Percentiles rank a stretch among this genome's conserved stretches.
phyloP scores from a whole-genome alignment of 805 yeast genomes.

The Spencermartinsiella europaea region DNA sequence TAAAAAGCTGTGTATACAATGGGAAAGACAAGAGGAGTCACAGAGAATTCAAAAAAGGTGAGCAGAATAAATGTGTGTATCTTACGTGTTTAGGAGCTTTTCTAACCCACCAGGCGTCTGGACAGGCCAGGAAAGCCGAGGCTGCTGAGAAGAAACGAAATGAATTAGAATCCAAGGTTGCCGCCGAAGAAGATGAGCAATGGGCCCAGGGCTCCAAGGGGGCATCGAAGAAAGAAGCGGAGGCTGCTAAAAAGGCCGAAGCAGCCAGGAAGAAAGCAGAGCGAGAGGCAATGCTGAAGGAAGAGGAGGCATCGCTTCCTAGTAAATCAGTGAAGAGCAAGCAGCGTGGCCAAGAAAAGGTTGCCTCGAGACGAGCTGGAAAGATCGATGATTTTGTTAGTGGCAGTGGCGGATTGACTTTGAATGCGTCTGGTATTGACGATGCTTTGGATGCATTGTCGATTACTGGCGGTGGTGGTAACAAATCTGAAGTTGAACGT shows the following conservation, averaged over 20 bases:
- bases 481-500: slow-evolving; percentile 62
- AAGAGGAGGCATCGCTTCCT: slow-evolving; percentile 61
- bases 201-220: slow-evolving; percentile 74
- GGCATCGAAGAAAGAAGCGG: slow-evolving; percentile 59
- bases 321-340: slow-evolving; percentile 48
- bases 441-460: slow-evolving; percentile 74
- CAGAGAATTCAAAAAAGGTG: slow-evolving; percentile 44
- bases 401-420: slow-evolving; percentile 44
- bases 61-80: slow-evolving; percentile 2
- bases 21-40: slow-evolving; percentile 47
- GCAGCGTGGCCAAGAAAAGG: slow-evolving; percentile 63
- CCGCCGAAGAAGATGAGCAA: slow-evolving; percentile 51
- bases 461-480: slow-evolving; percentile 52
- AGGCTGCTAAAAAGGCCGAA: slow-evolving; percentile 64
- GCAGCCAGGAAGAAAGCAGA: slow-evolving; percentile 79
- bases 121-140: slow-evolving; percentile 64
- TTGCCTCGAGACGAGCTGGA: slow-evolving; percentile 54
- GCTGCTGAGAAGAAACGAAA: slow-evolving; percentile 52
- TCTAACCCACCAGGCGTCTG: slow-evolving; percentile 39
- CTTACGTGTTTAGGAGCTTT: neutral
- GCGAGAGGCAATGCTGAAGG: slow-evolving; percentile 59
- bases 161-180: slow-evolving; percentile 43
- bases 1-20: too few species aligned
- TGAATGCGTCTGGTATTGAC: slow-evolving; percentile 71
- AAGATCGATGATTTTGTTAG: slow-evolving; percentile 66